These are phyloP conservation scores for Saccharum spontaneum DNA, from an alignment of 176 grass and related monocot species.

Conservation along the genomic window DNA sequence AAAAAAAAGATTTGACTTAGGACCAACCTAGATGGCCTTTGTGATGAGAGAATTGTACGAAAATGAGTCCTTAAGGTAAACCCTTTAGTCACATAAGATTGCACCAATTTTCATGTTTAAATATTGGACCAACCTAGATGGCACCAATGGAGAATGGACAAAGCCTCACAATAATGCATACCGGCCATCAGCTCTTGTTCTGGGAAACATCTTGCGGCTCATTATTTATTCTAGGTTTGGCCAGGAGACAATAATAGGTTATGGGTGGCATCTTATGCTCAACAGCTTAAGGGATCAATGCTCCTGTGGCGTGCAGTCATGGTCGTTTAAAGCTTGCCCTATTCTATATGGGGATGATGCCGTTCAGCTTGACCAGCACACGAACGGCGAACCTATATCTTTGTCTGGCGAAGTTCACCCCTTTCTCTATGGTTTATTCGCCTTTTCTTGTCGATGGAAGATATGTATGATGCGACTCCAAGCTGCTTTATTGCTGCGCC, in stretches of 20 bases:
- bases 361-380: constrained; percentile 6
- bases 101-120: not conserved
- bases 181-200: not conserved
- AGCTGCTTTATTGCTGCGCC: constrained; percentile 9
- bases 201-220: not conserved
- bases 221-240: not conserved
- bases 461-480: constrained; percentile 1
- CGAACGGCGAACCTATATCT: constrained; percentile 17
- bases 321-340: not conserved
- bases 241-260: not conserved
- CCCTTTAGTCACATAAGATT: not conserved
- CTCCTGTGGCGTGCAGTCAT: not conserved
- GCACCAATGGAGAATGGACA: no score
- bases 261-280: constrained; percentile 36
- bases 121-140: not conserved
- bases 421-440: constrained; percentile 11
- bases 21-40: not conserved
- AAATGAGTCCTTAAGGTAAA: not conserved
- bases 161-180: not conserved
- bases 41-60: not conserved
- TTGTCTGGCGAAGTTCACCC: not conserved
- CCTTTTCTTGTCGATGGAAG: constrained; percentile 24
- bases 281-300: constrained; percentile 14
- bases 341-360: not conserved
- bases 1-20: no score